phyloP scores from a whole-genome alignment of 2,329 filamentous ascomycete genomes.

The Clonostachys solani region DNA sequence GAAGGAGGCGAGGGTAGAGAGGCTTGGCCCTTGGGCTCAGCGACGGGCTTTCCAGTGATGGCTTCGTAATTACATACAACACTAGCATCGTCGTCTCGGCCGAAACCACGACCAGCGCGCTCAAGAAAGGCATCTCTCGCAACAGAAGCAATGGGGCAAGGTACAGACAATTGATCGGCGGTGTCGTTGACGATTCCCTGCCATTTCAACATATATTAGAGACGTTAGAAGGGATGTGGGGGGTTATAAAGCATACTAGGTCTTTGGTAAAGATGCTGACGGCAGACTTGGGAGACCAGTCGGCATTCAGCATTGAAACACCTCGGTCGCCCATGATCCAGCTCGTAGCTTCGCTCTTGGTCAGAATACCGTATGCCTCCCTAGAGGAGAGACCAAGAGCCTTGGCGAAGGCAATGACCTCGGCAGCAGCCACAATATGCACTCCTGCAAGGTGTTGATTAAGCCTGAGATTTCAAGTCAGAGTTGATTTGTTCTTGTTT shows the following conservation, averaged over 20 bases:
- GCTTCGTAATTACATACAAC: neutral
- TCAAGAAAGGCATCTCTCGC: neutral
- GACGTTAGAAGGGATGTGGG: neutral
- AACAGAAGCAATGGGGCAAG: neutral
- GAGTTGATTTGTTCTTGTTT: constrained; percentile 16
- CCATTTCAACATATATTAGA: neutral
- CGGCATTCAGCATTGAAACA: neutral
- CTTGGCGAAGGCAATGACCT: constrained; percentile 34
- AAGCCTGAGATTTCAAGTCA: constrained; percentile 43
- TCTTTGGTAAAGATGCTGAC: neutral
- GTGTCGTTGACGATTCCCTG: neutral
- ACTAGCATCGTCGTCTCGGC: neutral
- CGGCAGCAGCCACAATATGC: constrained; percentile 34
- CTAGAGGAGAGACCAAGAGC: constrained; percentile 21
- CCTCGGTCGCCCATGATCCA: neutral
- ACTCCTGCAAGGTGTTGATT: constrained; percentile 34
- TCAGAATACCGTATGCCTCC: neutral
- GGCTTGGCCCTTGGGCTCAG: neutral
- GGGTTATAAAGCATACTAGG: neutral
- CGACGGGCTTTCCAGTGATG: neutral
- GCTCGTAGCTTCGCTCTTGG: neutral
- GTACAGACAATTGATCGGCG: neutral
- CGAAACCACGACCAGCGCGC: neutral
- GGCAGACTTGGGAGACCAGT: neutral
- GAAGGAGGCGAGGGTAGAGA: too few relatives aligned